phyloP scores from a whole-genome alignment of 2,329 filamentous ascomycete species.

The Aspergillus spinulosporus region DNA sequence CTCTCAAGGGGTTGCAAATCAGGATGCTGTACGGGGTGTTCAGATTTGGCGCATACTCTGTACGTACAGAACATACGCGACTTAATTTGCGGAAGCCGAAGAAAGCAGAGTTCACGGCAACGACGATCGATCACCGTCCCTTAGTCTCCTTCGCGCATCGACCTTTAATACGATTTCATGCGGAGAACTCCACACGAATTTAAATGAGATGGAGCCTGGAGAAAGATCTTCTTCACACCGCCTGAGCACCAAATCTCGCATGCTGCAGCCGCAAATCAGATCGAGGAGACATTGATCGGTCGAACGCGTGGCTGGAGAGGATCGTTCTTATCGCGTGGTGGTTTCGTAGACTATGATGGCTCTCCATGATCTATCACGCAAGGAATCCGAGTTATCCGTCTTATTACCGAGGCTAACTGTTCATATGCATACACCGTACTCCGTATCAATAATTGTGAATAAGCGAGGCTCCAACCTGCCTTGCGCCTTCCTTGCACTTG shows the following conservation, averaged over 20 bases:
- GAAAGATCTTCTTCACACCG: background rate
- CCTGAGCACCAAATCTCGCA: background rate
- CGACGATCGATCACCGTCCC: background rate
- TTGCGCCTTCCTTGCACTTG: no score
- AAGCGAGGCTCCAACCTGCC: background rate
- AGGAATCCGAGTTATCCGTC: background rate
- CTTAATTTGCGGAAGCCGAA: background rate
- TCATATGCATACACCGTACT: background rate
- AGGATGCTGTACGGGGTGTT: background rate
- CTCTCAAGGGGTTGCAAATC: background rate
- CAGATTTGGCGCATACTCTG: background rate
- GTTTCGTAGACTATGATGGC: background rate
- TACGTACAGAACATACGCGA: background rate
- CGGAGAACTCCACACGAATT: slow-evolving; percentile 4
- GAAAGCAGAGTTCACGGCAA: background rate
- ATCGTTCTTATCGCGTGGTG: background rate
- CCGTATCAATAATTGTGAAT: background rate
- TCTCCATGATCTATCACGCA: background rate
- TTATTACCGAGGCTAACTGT: background rate
- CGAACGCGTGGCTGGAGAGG: background rate
- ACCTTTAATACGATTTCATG: background rate
- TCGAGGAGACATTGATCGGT: background rate
- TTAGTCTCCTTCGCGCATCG: background rate
- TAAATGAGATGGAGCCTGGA: background rate
- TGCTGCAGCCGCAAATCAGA: slow-evolving; percentile 6